These are phyloP conservation scores for Metschnikowia corniflorae DNA, from an alignment of 805 yeast species.

Conservation along the genomic window DNA sequence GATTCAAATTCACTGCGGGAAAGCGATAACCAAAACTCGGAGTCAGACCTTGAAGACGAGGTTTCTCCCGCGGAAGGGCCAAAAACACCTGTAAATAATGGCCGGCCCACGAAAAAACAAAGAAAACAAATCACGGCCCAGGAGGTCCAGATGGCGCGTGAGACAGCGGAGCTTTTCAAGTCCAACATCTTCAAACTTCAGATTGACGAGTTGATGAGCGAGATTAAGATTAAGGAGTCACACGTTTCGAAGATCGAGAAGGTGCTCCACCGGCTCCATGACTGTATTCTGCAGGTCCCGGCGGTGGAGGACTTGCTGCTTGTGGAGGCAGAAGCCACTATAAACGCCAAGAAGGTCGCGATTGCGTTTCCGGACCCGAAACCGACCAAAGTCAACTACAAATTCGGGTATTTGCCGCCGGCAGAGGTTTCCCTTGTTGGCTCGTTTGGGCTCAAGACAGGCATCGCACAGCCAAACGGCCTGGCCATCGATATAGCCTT, in stretches of 20 bases:
- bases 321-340: constrained; percentile 54
- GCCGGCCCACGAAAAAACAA: constrained; percentile 32
- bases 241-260: constrained; percentile 66
- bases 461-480: constrained; percentile 59
- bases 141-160: constrained; percentile 88
- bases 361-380: constrained; percentile 91
- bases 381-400: constrained; percentile 69
- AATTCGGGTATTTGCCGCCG: constrained; percentile 68
- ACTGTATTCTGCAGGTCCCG: constrained; percentile 62
- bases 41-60: constrained; percentile 5
- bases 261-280: constrained; percentile 70
- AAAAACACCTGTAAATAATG: constrained; percentile 7
- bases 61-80: constrained; percentile 11
- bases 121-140: constrained; percentile 55
- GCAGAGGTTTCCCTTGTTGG: constrained; percentile 78
- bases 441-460: constrained; percentile 83
- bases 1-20: constrained; percentile 8
- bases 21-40: constrained; percentile 3
- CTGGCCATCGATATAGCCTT: constrained; percentile 74
- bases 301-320: constrained; percentile 46
- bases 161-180: constrained; percentile 90
- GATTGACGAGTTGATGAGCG: constrained; percentile 85
- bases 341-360: constrained; percentile 49
- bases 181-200: constrained; percentile 94
- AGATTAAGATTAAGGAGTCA: constrained; percentile 69